These are phyloP conservation scores for Peronospora belbahrii DNA, from an alignment of 352 stramenopile genomes.

Conservation along the genomic window DNA sequence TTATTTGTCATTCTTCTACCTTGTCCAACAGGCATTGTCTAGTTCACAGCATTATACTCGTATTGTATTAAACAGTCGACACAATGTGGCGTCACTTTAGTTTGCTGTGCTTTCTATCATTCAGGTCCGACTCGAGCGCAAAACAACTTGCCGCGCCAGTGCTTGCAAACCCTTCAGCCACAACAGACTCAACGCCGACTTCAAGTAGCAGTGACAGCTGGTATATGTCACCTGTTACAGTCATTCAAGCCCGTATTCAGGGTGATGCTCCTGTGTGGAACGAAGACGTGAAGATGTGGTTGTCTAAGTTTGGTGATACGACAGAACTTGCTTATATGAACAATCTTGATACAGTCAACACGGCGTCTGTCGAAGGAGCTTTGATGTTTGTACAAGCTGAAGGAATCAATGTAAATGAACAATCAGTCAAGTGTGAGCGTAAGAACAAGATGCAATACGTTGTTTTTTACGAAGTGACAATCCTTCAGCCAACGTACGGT, in stretches of 20 bases:
- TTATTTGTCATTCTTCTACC: too few relatives aligned
- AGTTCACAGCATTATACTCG: too few relatives aligned
- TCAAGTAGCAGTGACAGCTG: slow-evolving; percentile 25
- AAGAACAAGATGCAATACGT: slow-evolving; percentile 62
- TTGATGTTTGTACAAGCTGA: slow-evolving; percentile 65
- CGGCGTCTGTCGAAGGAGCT: slow-evolving; percentile 44
- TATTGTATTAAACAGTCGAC: too few relatives aligned
- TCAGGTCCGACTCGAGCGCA: too few relatives aligned
- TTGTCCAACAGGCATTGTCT: too few relatives aligned
- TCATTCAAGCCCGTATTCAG: slow-evolving; percentile 48
- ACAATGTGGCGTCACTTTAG: too few relatives aligned
- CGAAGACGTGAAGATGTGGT: slow-evolving; percentile 22
- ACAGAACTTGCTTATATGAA: slow-evolving; percentile 35
- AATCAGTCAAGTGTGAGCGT: slow-evolving; percentile 39
- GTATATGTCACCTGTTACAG: slow-evolving; percentile 39
- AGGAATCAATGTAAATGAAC: slow-evolving; percentile 43
- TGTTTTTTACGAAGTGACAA: slow-evolving; percentile 58
- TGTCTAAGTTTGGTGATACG: slow-evolving; percentile 33
- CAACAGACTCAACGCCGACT: too few relatives aligned
- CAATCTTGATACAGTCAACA: slow-evolving; percentile 54
- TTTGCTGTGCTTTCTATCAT: too few relatives aligned
- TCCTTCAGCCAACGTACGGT: slow-evolving; percentile 43
- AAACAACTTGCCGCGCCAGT: too few relatives aligned
- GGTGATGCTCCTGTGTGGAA: slow-evolving; percentile 37
- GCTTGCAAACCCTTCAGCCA: too few relatives aligned